Percentiles rank a stretch among this genome's conserved stretches.
Conservation (phyloP, 1,284 basidiomycete genomes). For the Trametes polyzona region DNA sequence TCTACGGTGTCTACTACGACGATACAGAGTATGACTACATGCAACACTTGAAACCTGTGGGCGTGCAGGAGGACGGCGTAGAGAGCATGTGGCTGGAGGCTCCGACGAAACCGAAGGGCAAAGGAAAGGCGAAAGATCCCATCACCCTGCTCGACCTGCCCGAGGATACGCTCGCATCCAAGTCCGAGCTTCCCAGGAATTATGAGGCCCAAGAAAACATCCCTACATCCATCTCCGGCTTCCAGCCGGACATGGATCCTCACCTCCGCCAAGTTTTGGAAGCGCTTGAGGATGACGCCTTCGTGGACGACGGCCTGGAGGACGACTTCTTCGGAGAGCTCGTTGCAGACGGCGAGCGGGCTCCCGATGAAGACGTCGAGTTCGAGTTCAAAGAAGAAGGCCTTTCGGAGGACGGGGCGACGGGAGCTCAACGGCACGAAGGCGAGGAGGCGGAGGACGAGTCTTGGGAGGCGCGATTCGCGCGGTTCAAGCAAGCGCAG, state of each 20-base stretch:
- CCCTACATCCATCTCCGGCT: constrained; percentile 83
- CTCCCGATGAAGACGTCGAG: constrained; percentile 53
- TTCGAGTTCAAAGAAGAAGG: constrained; percentile 78
- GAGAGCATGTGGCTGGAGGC: constrained; percentile 80
- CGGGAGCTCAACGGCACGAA: constrained; percentile 30
- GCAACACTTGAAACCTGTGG: constrained; percentile 89
- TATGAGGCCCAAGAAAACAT: constrained; percentile 78
- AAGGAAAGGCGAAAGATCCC: constrained; percentile 38
- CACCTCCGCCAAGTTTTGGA: constrained; percentile 93
- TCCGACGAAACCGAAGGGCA: constrained; percentile 48
- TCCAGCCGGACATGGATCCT: constrained; percentile 97
- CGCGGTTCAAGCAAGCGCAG: constrained; percentile 71
- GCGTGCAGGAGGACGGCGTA: constrained; percentile 73
- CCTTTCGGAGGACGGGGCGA: constrained; percentile 34
- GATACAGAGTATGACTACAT: constrained; percentile 99
- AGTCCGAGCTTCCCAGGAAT: constrained; percentile 72
- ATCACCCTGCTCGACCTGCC: constrained; percentile 60
- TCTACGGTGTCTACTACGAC: constrained; percentile 95
- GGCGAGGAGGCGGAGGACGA: constrained; percentile 27
- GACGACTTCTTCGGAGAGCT: constrained; percentile 79
- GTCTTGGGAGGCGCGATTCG: constrained; percentile 78
- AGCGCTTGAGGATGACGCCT: constrained; percentile 96
- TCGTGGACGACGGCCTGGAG: constrained; percentile 76
- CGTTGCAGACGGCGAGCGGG: constrained; percentile 75
- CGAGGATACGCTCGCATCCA: constrained; percentile 73